Evolutionary conservation across 1,284 basidiomycete genomes (phyloP).

Genomic region (Rhodotorula sp.): DNA sequence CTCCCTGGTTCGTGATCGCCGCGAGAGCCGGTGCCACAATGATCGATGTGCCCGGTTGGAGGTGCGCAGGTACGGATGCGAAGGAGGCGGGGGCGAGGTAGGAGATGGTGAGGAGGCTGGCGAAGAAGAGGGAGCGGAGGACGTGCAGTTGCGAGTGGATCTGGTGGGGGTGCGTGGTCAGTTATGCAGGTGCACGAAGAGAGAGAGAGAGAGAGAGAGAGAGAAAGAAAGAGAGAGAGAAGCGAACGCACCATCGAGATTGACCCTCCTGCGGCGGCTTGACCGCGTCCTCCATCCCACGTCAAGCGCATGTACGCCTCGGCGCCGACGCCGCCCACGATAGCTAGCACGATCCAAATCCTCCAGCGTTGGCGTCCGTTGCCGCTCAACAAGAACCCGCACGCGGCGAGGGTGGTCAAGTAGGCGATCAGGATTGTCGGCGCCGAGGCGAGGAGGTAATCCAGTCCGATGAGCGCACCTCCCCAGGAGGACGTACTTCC

Average conservation of each 20-base stretch:
- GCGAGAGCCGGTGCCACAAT: conserved; percentile 7
- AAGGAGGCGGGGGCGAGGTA: conserved; percentile 16
- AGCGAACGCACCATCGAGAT: conserved; percentile 15
- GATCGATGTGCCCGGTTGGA: neutral
- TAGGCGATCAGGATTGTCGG: conserved; percentile 17
- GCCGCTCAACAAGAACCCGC: conserved; percentile 9
- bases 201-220: neutral
- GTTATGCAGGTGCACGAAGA: neutral
- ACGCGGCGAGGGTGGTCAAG: conserved; percentile 1
- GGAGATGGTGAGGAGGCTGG: conserved; percentile 10
- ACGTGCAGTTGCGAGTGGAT: conserved; percentile 26
- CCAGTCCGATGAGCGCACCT: neutral
- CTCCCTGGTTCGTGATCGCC: conserved; percentile 9
- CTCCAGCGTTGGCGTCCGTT: conserved; percentile 24
- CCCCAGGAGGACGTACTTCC: neutral
- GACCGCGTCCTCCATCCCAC: conserved; percentile 16
- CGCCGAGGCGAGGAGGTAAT: conserved; percentile 26
- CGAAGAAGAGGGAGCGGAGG: conserved; percentile 11
- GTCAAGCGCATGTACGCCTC: conserved; percentile 23
- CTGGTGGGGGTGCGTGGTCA: neutral
- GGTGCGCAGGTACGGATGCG: neutral
- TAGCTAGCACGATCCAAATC: conserved; percentile 4
- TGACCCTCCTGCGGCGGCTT: neutral
- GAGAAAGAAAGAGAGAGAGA: neutral
- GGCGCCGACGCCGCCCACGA: neutral